Evolutionary conservation across 176 grass and related monocot genomes (phyloP), one percentile per base, ranked within the genome.

Genomic region (Olyra latifolia): DNA sequence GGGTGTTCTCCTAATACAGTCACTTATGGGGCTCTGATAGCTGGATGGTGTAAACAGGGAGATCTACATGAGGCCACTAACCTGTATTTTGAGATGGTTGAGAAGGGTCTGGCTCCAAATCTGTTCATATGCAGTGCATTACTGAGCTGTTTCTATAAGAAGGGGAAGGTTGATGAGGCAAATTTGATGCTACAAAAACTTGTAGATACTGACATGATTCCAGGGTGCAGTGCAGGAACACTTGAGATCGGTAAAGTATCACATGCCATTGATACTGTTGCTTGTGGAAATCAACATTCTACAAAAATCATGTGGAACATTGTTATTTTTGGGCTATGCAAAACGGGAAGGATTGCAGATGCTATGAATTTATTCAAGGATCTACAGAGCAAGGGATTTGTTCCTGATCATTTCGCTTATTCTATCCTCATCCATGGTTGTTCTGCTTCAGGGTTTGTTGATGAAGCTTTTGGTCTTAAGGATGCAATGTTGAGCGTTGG

Each of bases 11-110:
- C 90, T 52, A 98, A 92, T 83, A 82, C 79, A 63, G 72, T 89
- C 38, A 93, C 95, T 57, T 98, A 98, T 89, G 95, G 95, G 76
- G 70, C 86, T 68, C 64, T 98, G 75, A 91, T 98, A 83, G 76
- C 92, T 58, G 95, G 95, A 76, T 92, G 90, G 89, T 94, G 92
- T 83, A 94, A 88, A 93, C 83, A 92, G 64, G 88, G 88, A 75
- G 79, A 90, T 76, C 59, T 93, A 86, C 87, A 89, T 64, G 86
- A 88, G 75, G 92, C 95, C 55, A 89, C 79, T 62, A 77, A 83
- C 83, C 54, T 87, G 64, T 92, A 88, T 87, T 81, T 89, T 83
- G 83, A 94, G 85, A 98, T 98, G 95, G 72, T 80, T 63, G 74
- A 79, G 44, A 91, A 93, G 82, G 95, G 88, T 17, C 69, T 94